These are phyloP conservation scores for Juncus inflexus DNA, from an alignment of 176 grass and related monocot species.

Conservation along the genomic window DNA sequence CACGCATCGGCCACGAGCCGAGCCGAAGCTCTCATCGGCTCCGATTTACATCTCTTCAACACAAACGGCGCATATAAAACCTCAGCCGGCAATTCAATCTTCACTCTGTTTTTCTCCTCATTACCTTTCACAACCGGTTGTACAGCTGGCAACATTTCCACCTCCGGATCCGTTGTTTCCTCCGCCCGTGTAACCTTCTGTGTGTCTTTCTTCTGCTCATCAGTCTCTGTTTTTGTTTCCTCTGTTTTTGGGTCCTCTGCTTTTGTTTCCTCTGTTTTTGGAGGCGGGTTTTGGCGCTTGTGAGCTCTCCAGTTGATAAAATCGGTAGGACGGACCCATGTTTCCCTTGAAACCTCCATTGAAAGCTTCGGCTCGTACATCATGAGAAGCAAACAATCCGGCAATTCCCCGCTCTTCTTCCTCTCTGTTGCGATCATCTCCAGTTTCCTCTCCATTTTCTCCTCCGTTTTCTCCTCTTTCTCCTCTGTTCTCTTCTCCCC, in stretches of 20 bases:
- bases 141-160: neutral
- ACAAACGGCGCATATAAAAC: slow-evolving; percentile 63
- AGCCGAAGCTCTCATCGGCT: slow-evolving; percentile 69
- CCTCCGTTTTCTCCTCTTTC: slow-evolving; percentile 18
- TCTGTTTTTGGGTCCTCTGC: slow-evolving; percentile 9
- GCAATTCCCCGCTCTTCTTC: slow-evolving; percentile 64
- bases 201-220: slow-evolving; percentile 25
- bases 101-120: slow-evolving; percentile 45
- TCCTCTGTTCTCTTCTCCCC: slow-evolving; percentile 30
- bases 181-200: slow-evolving; percentile 3
- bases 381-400: slow-evolving; percentile 93
- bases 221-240: too few species aligned
- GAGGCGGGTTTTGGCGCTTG: slow-evolving; percentile 36
- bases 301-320: slow-evolving; percentile 66
- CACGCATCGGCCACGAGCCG: slow-evolving; percentile 66
- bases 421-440: slow-evolving; percentile 35
- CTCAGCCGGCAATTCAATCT: slow-evolving; percentile 29
- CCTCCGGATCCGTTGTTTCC: slow-evolving; percentile 18
- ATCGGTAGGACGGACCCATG: slow-evolving; percentile 90
- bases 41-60: slow-evolving; percentile 86
- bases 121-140: slow-evolving; percentile 5
- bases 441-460: slow-evolving; percentile 13
- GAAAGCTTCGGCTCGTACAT: slow-evolving; percentile 98
- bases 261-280: slow-evolving; percentile 17
- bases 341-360: slow-evolving; percentile 97